Evolutionary conservation across 2,329 filamentous ascomycete species (phyloP), one percentile per base, ranked within the genome.

Genomic region (Balansia obtecta): DNA sequence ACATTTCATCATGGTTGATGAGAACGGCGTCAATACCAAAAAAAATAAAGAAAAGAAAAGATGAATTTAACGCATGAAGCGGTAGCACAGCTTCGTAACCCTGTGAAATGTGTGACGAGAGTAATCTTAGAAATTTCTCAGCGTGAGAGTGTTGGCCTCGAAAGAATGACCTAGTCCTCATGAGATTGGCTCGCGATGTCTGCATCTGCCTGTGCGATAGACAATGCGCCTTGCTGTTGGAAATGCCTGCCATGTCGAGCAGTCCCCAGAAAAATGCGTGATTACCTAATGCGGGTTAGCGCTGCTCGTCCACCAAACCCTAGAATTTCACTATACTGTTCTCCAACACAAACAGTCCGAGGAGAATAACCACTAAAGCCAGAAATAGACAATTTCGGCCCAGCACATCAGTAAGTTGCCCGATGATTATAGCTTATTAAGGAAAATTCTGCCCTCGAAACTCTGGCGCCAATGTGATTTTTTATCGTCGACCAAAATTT

Each of bases 1-100:
- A 79, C 74, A 75, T 71, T 65, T 69, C 69, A 69, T 71, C 70
- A 68, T 73, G 34, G 69, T 71, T 62, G 69, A 77, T 80, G 78
- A 76, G 73, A 75, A 73, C 70, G 79, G 79, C 77, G 78, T 82
- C 78, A 77, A 77, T 74, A 80, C 71, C 77, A 76, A 77, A 77
- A 79, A 68, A 64, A 67, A 65, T 67, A 64, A 62, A 76, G 77
- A 77, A 79, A 68, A 64, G 67, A 65, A 68, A 64, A 62, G 65
- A 65, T 68, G 61, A 68, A 68, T 69, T 68, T 63, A 68, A 63
- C 57, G 56, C 61, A 64, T 57, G 18, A 47, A 55, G 56, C 55
- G 57, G 57, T 57, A 62, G 57, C 54, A 58, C 54, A 49, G 57
- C 58, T 53, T 56, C 53, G 51, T 56, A 46, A 50, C 52, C 15